These are phyloP conservation scores for Dipodascopsis uninucleata DNA, from an alignment of 805 yeast genomes.

Conservation along the genomic window DNA sequence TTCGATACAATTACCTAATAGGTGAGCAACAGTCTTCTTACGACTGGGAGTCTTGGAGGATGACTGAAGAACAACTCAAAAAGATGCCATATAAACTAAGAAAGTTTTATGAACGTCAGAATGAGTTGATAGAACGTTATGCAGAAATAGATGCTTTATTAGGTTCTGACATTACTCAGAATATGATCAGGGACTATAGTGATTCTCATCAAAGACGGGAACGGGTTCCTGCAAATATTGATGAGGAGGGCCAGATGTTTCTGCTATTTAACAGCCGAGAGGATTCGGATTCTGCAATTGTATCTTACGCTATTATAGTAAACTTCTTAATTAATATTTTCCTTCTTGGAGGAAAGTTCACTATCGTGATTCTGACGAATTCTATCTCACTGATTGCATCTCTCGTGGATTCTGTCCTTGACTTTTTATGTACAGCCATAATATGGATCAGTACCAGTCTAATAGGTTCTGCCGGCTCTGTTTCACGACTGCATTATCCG, in stretches of 20 bases:
- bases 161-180: conserved; percentile 65
- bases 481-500: too few relatives aligned
- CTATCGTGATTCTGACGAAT: conserved; percentile 56
- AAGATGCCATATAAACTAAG: conserved; percentile 36
- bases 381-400: conserved; percentile 76
- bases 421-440: conserved; percentile 69
- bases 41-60: conserved; percentile 41
- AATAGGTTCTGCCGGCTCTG: too few relatives aligned
- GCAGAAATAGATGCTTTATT: conserved; percentile 59
- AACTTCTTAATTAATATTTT: conserved; percentile 57
- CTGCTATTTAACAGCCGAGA: conserved; percentile 45
- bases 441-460: conserved; percentile 42
- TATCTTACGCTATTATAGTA: conserved; percentile 57
- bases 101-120: conserved; percentile 55
- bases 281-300: conserved; percentile 44
- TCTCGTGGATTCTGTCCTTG: conserved; percentile 67
- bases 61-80: conserved; percentile 30
- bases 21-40: conserved; percentile 42
- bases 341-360: conserved; percentile 51
- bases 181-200: conserved; percentile 59
- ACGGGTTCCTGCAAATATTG: conserved; percentile 59
- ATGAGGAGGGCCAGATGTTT: conserved; percentile 53
- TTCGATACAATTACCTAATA: conserved; percentile 48
- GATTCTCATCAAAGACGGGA: conserved; percentile 29
- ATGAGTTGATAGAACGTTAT: conserved; percentile 54